Evolutionary conservation across 2,329 filamentous ascomycete genomes (phyloP), one percentile per base, ranked within the genome.

Genomic region (Nemania sp.): DNA sequence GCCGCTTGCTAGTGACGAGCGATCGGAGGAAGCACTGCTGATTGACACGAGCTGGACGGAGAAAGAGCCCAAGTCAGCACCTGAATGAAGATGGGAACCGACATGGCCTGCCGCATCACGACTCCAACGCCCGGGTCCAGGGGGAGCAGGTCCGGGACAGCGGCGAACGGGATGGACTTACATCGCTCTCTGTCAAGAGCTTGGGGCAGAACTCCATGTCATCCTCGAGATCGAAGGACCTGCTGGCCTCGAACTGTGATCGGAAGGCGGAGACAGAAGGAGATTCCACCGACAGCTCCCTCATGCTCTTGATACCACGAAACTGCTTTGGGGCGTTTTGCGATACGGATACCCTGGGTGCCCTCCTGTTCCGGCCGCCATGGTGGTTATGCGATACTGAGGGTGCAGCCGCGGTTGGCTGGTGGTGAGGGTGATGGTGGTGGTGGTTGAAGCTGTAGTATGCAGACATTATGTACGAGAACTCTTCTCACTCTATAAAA

Each of bases 181-280:
- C 92, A 87, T 97, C 92, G 78, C 86, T 92, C 79, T 97, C 93
- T 37, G 92, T 96, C 80, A 98, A 82, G 69, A 98, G 85, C 75
- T 89, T 88, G 65, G 94, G 94, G 79, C 93, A 97, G 78, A 98
- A 98, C 77, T 97, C 90, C 79, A 97, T 84, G 75, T 98, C 94
- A 75, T 98, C 94, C 73, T 97, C 94, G 64, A 98, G 84, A 70
- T 98, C 94, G 73, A 98, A 98, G 10, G 93, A 97, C 61, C 92
- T 87, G 61, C 91, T 92, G 66, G 92, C 90, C 79, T 98, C 93
- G 69, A 96, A 96, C 73, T 92, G 89, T 68, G 87, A 87, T 69
- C 94, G 90, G 80, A 96, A 97, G 65, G 88, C 87, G 63, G 85
- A 84, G 62, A 96, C 81, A 52, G 88, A 85, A 18, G 87, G 87